phyloP scores from a whole-genome alignment of 495 filamentous ascomycete species.

The Neurospora sp. region DNA sequence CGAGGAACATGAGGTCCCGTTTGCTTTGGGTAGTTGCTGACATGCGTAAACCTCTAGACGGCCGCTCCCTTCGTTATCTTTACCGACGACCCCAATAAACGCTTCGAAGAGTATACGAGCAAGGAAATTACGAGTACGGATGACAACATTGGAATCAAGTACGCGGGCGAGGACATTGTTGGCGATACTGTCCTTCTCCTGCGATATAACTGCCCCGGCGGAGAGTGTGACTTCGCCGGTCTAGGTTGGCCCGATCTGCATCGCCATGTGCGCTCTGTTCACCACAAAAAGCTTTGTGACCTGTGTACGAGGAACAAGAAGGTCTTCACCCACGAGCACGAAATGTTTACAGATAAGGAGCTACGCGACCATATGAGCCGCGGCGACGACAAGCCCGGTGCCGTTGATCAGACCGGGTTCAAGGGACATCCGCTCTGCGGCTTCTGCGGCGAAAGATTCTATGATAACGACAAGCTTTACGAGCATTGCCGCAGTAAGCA shows the following conservation, averaged over 20 bases:
- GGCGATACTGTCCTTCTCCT: slow-evolving; percentile 80
- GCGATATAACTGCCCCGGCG: slow-evolving; percentile 91
- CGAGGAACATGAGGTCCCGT: no score
- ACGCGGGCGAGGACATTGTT: slow-evolving; percentile 75
- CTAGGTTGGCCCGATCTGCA: slow-evolving; percentile 90
- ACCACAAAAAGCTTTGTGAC: slow-evolving; percentile 89
- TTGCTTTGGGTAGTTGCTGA: slow-evolving; percentile 5
- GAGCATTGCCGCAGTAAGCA: slow-evolving; percentile 85
- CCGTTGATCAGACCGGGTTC: slow-evolving; percentile 89
- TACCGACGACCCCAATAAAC: slow-evolving; percentile 69
- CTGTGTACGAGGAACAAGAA: slow-evolving; percentile 93
- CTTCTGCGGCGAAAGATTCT: slow-evolving; percentile 87
- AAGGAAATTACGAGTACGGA: slow-evolving; percentile 65
- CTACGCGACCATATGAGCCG: slow-evolving; percentile 78
- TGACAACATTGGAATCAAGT: slow-evolving; percentile 79
- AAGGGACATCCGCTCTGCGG: slow-evolving; percentile 90
- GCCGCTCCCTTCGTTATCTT: slow-evolving; percentile 80
- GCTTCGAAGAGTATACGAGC: slow-evolving; percentile 69
- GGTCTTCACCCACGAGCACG: slow-evolving; percentile 96
- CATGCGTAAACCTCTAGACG: slow-evolving; percentile 39
- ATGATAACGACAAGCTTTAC: slow-evolving; percentile 91
- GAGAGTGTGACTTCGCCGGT: slow-evolving; percentile 77
- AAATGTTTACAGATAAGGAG: slow-evolving; percentile 75
- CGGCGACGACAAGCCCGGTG: slow-evolving; percentile 86
- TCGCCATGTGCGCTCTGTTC: slow-evolving; percentile 70